Base-by-base conservation (phyloP, 768 basidiomycete genomes). In the Candolleomyces efflorescens region DNA sequence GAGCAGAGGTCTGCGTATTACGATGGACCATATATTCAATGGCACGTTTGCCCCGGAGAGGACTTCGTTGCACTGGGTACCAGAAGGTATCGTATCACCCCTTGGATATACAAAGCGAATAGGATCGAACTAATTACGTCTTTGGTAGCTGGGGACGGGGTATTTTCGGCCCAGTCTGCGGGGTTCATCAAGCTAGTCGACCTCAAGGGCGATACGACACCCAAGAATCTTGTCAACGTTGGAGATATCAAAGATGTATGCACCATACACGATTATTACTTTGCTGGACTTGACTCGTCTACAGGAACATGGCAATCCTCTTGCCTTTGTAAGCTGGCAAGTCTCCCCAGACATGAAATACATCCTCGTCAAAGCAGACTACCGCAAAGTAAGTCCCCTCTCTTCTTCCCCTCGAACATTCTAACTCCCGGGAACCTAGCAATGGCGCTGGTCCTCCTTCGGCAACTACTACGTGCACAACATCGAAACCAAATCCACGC, bases 401-500 rank as follows among this genome's bases (percentile, higher is more conserved):
- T 32, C 18, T 55, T 53, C 2, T 44, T 17, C 32, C 55, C 56
- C 32, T 66, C 54, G 55, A 64, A 26, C 9, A 44, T 0, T 44
- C n/a, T 13, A 47, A 39, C 36, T 55, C 13, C 45, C n/a, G n/a
- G n/a, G n/a, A n/a, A n/a, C 9, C 7, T 61, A 94, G 88, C 92
- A 95, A 87, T 99, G 97, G 97, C 85, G 97, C 47, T 82, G 89
- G 70, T 97, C 94, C 5, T 86, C 84, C 56, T 88, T 88, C 67
- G 89, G 90, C 17, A 98, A 95, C 70, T 98, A 94, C 68, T 96
- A 92, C 69, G 79, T 99, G n/a, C 89, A 97, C 73, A 81, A 85
- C 63, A 76, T 98, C 43, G 81, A 77, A 23, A 79, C 84, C 7
- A 83, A 86, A 59, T 66, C 67, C 17, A 95, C 94, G 1, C 79